Conservation (phyloP, 2,329 filamentous ascomycete species). For the Penicillium thymicola region DNA sequence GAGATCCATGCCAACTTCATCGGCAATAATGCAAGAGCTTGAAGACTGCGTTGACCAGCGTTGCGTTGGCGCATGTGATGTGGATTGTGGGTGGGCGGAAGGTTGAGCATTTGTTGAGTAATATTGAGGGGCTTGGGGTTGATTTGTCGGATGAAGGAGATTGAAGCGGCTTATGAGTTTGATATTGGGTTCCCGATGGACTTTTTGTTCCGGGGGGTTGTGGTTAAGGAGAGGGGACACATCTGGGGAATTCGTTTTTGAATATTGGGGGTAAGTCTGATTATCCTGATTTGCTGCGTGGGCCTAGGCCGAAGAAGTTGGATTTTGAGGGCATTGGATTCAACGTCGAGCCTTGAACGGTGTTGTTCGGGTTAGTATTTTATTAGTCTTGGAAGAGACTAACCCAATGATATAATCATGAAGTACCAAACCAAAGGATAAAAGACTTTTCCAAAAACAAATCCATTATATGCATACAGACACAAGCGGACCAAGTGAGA, state of each 20-base stretch:
- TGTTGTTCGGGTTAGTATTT: neutral
- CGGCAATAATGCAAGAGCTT: constrained; percentile 37
- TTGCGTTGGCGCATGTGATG: constrained; percentile 52
- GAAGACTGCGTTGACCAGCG: constrained; percentile 17
- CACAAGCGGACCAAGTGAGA: constrained; percentile 22
- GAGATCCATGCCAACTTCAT: constrained; percentile 32
- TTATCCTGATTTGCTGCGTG: constrained; percentile 16
- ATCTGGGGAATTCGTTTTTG: constrained; percentile 11
- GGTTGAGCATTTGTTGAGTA: constrained; percentile 52
- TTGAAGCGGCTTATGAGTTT: constrained; percentile 54
- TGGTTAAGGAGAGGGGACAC: constrained; percentile 12
- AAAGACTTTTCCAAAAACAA: constrained; percentile 3
- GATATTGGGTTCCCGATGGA: constrained; percentile 41
- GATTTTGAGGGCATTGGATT: neutral
- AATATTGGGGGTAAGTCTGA: constrained; percentile 15
- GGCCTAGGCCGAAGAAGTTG: constrained; percentile 7
- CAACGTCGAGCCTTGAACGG: neutral
- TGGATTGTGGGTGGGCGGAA: constrained; percentile 55
- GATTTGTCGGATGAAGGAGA: constrained; percentile 49
- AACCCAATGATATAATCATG: neutral
- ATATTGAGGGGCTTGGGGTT: constrained; percentile 55
- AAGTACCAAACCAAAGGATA: neutral
- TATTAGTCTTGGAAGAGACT: neutral
- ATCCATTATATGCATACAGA: constrained; percentile 38
- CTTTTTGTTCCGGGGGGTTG: constrained; percentile 12